Conservation (phyloP, 805 yeast genomes). For the Ogataea sp. region DNA sequence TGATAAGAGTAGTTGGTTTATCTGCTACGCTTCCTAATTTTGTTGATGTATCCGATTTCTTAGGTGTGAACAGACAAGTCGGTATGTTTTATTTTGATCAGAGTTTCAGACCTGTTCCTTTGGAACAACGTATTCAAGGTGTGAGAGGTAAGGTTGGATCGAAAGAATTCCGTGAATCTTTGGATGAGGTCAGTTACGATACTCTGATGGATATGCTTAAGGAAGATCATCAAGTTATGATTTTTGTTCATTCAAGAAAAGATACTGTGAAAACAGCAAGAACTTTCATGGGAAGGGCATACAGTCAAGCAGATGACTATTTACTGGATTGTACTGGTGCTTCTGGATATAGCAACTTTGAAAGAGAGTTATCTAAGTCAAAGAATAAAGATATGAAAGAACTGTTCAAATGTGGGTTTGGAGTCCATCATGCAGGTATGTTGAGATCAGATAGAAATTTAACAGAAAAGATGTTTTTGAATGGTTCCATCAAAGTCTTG, state of each 20-base stretch:
- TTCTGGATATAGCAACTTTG: constrained; percentile 34
- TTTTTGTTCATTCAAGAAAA: constrained; percentile 91
- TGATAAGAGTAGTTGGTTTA: constrained; percentile 89
- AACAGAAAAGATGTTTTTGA: constrained; percentile 78
- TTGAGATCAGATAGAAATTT: constrained; percentile 81
- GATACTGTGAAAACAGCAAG: constrained; percentile 84
- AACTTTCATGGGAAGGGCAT: constrained; percentile 61
- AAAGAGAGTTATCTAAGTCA: constrained; percentile 62
- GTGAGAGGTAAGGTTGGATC: constrained; percentile 82
- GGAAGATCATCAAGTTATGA: constrained; percentile 86
- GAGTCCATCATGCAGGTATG: constrained; percentile 98
- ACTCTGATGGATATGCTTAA: constrained; percentile 60
- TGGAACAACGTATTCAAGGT: constrained; percentile 81
- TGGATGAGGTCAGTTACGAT: constrained; percentile 71
- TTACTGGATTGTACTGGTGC: constrained; percentile 50
- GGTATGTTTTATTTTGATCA: constrained; percentile 96
- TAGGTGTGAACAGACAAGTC: constrained; percentile 80
- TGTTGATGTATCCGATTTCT: constrained; percentile 88
- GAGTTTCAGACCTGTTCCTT: constrained; percentile 88
- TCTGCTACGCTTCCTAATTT: constrained; percentile 93
- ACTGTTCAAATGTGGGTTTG: constrained; percentile 74
- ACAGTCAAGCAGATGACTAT: constrained; percentile 45
- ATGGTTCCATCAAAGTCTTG: constrained; percentile 81
- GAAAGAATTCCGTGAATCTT: constrained; percentile 57
- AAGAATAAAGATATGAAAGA: constrained; percentile 76